These are phyloP conservation scores for Septoria linicola DNA, from an alignment of 2,329 filamentous ascomycete species.

Conservation along the genomic window DNA sequence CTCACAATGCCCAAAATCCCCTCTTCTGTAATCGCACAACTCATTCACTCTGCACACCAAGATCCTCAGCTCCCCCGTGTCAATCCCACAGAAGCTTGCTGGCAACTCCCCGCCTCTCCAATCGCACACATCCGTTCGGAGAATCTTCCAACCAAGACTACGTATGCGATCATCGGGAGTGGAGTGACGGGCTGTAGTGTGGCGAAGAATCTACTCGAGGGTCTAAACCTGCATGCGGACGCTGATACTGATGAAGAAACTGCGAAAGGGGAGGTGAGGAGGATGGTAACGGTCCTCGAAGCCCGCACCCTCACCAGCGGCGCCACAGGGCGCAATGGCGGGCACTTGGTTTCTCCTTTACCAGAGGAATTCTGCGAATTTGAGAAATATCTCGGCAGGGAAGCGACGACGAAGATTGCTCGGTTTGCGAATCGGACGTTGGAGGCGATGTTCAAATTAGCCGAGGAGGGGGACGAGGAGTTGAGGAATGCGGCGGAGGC, in stretches of 20 bases:
- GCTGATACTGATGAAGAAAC: too few relatives aligned
- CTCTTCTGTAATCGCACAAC: constrained; percentile 11
- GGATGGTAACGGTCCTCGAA: constrained; percentile 24
- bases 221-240: too few relatives aligned
- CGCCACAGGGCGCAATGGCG: constrained; percentile 27
- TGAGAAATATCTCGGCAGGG: constrained; percentile 18
- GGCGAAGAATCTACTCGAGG: constrained; percentile 20
- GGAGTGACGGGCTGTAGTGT: constrained; percentile 26
- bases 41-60: constrained; percentile 17
- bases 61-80: constrained; percentile 21
- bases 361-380: constrained; percentile 19
- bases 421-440: constrained; percentile 23
- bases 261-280: too few relatives aligned
- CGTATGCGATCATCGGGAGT: constrained; percentile 26
- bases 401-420: constrained; percentile 21
- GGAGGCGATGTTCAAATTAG: constrained; percentile 19
- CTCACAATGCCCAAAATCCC: constrained; percentile 12
- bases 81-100: constrained; percentile 25
- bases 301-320: constrained; percentile 20
- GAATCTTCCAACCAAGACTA: constrained; percentile 14
- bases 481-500: constrained; percentile 18
- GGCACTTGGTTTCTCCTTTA: constrained; percentile 22
- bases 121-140: constrained; percentile 14
- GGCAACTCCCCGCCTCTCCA: constrained; percentile 17
- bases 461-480: constrained; percentile 12